These are phyloP conservation scores for Asterophora parasitica DNA, from an alignment of 768 basidiomycete species.

Conservation along the genomic window DNA sequence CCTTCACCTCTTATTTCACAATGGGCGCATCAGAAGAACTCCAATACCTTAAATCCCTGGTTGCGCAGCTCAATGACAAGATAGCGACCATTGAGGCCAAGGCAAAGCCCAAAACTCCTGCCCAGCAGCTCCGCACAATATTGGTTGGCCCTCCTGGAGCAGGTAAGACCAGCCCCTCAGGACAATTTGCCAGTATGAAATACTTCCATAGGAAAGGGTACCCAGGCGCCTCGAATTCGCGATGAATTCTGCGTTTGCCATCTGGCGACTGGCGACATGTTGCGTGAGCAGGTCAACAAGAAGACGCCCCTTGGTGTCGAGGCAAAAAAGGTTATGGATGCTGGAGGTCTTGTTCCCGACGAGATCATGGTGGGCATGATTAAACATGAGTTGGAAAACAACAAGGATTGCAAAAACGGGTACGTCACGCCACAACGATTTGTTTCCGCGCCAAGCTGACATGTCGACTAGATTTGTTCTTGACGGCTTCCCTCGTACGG, in stretches of 20 bases:
- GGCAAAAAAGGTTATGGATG: conserved; percentile 98
- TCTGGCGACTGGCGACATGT: conserved; percentile 98
- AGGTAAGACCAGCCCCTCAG: conserved; percentile 47
- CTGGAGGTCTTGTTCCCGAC: conserved; percentile 90
- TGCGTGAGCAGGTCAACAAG: conserved; percentile 85
- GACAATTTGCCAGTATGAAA: neutral
- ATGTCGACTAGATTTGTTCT: conserved; percentile 78
- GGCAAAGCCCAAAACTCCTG: conserved; percentile 59
- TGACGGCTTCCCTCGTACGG: conserved; percentile 98
- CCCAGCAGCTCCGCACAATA: conserved; percentile 82
- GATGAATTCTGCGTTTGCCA: conserved; percentile 96
- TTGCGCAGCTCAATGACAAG: conserved; percentile 86
- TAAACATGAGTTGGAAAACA: conserved; percentile 90
- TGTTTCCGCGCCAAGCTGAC: conserved; percentile 12
- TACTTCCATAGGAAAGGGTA: conserved; percentile 79
- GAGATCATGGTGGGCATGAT: conserved; percentile 99
- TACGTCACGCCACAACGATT: conserved; percentile 37
- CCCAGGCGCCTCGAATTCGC: conserved; percentile 91
- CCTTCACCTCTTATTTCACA: conserved; percentile 15
- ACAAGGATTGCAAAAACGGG: conserved; percentile 93
- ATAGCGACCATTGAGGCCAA: conserved; percentile 74
- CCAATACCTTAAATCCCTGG: conserved; percentile 92
- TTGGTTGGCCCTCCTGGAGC: conserved; percentile 96
- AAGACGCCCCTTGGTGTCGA: conserved; percentile 85
- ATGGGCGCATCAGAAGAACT: conserved; percentile 78